Evolutionary conservation across 192 early-diverging fungal genomes (phyloP), one percentile per base, ranked within the genome.

Genomic region (Jimgerdemannia flammicorona): DNA sequence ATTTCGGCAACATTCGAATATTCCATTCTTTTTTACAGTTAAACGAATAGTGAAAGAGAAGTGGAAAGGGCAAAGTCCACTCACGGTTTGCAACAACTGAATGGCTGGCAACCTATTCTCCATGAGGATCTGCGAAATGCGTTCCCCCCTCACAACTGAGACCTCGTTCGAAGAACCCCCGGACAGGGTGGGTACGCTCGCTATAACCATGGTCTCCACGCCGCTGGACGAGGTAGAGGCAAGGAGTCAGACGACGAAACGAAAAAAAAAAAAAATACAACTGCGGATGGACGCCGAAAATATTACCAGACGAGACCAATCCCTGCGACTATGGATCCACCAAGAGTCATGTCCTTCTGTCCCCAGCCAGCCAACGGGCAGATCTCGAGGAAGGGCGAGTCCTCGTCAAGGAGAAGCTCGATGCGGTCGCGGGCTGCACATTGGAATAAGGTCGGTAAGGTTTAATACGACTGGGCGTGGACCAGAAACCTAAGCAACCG

Each of bases 151-250:
- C 14, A 83, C 78, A 11, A 87, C 80, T 3, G 88, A 85, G 3
- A 81, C 76, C 67, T 90, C 88, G 66, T 91, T 91, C 19, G 86
- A 84, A 19, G 90, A 87, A 40, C 90, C 90, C 7, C 90, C 90
- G 41, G 83, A 80, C 74, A 87, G 83, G 6, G 90, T 91, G 10
- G 90, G 84, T 0, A 91, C 87, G 64, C 80, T 87, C 4, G 89
- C 89, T 4, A 83, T 76, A 40, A 91, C 80, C 72, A 90, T 78
- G 81, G 85, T 87, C 69, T 87, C 84, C 3, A 88, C 76, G 39
- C 88, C 88, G 63, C 83, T 84, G 79, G 10, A 4, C 4, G 19
- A 67, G 29, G 29, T 29, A 29, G 29, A 29, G 29, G 29, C 29
- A 29, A 29, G 29, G 29, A 29, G 29, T 29, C 29, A 29, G 29